Evolutionary conservation across 169 alveolate species (phyloP).

Genomic region (Eimeria necatrix): DNA sequence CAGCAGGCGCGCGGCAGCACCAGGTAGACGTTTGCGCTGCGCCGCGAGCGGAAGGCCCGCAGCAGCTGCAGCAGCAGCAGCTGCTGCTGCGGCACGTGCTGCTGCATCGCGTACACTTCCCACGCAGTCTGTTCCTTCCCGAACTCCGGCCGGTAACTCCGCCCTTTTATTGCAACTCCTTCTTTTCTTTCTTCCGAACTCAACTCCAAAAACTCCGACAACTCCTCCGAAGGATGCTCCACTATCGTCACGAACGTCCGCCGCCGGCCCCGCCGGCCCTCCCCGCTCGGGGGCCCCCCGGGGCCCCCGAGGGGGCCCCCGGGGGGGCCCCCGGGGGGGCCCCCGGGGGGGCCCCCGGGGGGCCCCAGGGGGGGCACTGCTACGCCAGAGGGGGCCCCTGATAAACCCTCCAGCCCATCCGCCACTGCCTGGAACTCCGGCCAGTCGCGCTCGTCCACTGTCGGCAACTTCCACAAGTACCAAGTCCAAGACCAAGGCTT

Average conservation of each 20-base stretch:
- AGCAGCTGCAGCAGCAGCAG: not conserved
- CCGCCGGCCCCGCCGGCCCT: not conserved
- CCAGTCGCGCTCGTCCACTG: conserved; percentile 10
- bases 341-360: too few relatives aligned
- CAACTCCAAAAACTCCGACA: conserved; percentile 31
- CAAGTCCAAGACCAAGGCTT: conserved; percentile 53
- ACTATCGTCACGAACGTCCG: not conserved
- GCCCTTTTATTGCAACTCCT: conserved; percentile 48
- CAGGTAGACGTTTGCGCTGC: conserved; percentile 6
- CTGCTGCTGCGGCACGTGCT: not conserved
- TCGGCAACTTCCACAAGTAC: conserved; percentile 14
- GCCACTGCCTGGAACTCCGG: conserved; percentile 42
- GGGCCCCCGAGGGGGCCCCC: not conserved
- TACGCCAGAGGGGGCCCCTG: not conserved
- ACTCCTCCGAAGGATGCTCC: not conserved
- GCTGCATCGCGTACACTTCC: conserved; percentile 54
- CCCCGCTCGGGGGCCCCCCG: not conserved
- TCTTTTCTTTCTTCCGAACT: not conserved
- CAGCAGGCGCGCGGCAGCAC: conserved; percentile 60
- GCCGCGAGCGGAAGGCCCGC: not conserved
- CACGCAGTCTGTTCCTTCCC: conserved; percentile 1
- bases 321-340: conserved; percentile 22
- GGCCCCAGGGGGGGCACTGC: too few relatives aligned
- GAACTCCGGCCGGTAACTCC: not conserved
- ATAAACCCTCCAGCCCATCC: not conserved